phyloP scores from a whole-genome alignment of 2,329 filamentous ascomycete genomes.

The Stagonosporopsis cucurbitacearum region DNA sequence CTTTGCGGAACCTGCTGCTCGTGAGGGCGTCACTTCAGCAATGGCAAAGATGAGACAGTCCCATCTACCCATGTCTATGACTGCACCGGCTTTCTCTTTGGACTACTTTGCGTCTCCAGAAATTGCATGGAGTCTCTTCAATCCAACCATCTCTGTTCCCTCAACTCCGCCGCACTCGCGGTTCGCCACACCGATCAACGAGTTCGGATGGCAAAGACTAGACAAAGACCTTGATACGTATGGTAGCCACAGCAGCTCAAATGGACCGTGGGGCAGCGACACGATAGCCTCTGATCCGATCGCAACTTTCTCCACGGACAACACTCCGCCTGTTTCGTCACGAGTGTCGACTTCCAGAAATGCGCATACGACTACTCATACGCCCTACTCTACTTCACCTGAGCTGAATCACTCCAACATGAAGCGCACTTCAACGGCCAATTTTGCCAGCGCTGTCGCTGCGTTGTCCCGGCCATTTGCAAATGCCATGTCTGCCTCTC shows the following conservation, averaged over 20 bases:
- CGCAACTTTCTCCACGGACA: conserved; percentile 60
- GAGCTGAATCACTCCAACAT: conserved; percentile 44
- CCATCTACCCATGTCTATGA: conserved; percentile 50
- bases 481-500: conserved; percentile 48
- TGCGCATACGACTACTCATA: conserved; percentile 46
- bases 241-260: conserved; percentile 59
- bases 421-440: conserved; percentile 45
- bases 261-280: conserved; percentile 57
- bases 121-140: conserved; percentile 53
- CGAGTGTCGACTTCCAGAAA: conserved; percentile 49
- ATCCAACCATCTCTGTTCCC: conserved; percentile 45
- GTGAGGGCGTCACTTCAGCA: conserved; percentile 48
- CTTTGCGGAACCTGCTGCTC: conserved; percentile 57
- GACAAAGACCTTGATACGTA: conserved; percentile 48
- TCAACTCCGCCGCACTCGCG: conserved; percentile 43
- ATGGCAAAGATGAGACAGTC: conserved; percentile 47
- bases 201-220: conserved; percentile 42
- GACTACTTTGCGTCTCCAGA: conserved; percentile 56
- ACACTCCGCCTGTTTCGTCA: conserved; percentile 58
- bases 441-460: conserved; percentile 50
- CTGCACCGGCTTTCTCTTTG: conserved; percentile 54
- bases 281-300: conserved; percentile 52
- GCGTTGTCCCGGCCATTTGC: conserved; percentile 51
- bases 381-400: conserved; percentile 52
- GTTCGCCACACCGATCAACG: conserved; percentile 38